Evolutionary conservation across 768 basidiomycete species (phyloP).

Genomic region (Coprinellus micaceus): DNA sequence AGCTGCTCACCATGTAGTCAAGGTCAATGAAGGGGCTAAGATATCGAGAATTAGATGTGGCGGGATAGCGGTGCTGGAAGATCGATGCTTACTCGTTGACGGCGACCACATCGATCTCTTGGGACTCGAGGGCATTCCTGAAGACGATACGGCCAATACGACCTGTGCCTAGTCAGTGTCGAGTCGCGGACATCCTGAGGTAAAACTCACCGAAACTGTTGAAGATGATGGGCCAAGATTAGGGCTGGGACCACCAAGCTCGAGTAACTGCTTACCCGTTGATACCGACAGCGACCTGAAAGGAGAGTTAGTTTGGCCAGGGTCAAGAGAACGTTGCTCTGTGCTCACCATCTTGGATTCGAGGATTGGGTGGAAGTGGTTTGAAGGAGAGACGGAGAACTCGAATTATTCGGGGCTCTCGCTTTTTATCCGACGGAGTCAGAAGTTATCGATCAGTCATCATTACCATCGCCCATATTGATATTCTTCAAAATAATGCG

Average conservation of each 20-base stretch:
- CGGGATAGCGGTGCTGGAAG: no score
- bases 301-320: constrained; percentile 1
- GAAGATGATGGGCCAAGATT: no score
- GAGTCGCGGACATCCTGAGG: not conserved
- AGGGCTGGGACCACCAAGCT: no score
- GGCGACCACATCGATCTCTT: constrained; percentile 82
- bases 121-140: constrained; percentile 82
- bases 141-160: constrained; percentile 99
- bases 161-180: constrained; percentile 45
- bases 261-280: constrained; percentile 63
- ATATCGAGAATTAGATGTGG: not conserved
- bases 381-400: constrained; percentile 10
- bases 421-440: constrained; percentile 6
- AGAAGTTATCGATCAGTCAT: constrained; percentile 2
- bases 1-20: constrained; percentile 82
- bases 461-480: no score
- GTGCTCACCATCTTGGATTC: constrained; percentile 20
- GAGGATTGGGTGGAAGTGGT: constrained; percentile 10
- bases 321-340: not conserved
- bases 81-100: constrained; percentile 77
- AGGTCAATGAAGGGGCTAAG: constrained; percentile 96
- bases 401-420: not conserved
- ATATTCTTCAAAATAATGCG: no score
- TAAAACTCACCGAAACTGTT: constrained; percentile 67
- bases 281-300: constrained; percentile 85